phyloP scores from a whole-genome alignment of 2,329 filamentous ascomycete genomes.

The Dichotomopilus funicola region DNA sequence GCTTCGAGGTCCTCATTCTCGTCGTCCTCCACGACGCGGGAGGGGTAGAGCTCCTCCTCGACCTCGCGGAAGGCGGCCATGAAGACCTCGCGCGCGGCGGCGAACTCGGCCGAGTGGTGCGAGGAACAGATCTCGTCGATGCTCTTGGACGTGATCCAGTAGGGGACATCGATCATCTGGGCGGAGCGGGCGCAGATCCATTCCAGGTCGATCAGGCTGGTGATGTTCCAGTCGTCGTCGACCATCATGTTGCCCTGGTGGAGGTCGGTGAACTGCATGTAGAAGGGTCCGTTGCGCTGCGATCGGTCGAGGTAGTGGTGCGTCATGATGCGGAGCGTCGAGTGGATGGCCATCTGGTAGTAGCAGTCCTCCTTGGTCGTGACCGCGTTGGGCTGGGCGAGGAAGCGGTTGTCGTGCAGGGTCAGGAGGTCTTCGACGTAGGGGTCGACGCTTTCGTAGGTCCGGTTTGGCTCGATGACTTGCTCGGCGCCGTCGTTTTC shows the following conservation, averaged over 20 bases:
- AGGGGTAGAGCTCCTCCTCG: not conserved
- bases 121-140: not conserved
- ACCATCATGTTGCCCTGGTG: constrained; percentile 7
- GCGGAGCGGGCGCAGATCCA: not conserved
- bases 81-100: not conserved
- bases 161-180: constrained; percentile 5
- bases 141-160: not conserved
- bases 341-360: not conserved
- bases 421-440: constrained; percentile 25
- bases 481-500: constrained; percentile 31
- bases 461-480: constrained; percentile 26
- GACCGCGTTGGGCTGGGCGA: constrained; percentile 1
- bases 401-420: constrained; percentile 18
- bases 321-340: not conserved
- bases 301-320: not conserved
- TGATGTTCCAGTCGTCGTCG: constrained; percentile 8
- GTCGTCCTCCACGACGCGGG: too few relatives aligned
- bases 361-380: not conserved
- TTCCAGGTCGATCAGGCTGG: not conserved
- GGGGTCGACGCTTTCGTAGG: constrained; percentile 28
- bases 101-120: not conserved
- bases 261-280: constrained; percentile 4
- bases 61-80: not conserved
- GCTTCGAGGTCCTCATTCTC: not conserved
- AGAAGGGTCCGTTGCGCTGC: not conserved